phyloP scores from a whole-genome alignment of 139 green algal genomes.

The Tetradesmus obliquus region DNA sequence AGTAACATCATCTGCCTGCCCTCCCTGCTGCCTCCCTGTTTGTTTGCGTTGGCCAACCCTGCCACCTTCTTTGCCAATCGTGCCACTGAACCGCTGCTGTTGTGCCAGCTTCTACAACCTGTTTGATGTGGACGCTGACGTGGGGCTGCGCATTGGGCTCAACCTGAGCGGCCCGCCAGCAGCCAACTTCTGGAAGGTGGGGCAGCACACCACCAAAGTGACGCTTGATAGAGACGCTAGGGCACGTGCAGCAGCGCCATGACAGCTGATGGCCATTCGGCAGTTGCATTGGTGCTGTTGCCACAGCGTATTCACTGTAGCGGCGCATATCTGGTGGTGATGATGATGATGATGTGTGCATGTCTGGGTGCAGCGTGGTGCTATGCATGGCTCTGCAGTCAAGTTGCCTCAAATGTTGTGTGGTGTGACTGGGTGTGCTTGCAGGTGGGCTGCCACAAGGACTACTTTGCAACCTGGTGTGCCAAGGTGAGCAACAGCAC shows the following conservation, averaged over 20 bases:
- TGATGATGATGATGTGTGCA: too few species aligned
- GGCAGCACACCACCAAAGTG: neutral
- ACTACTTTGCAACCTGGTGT: conserved; percentile 65
- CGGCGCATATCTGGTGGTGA: too few species aligned
- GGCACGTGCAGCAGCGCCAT: neutral
- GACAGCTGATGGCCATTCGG: neutral
- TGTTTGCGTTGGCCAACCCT: neutral
- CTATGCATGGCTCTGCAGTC: too few species aligned
- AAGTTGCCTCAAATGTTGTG: too few species aligned
- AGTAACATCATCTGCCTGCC: too few species aligned
- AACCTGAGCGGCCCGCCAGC: conserved; percentile 55
- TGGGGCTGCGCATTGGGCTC: conserved; percentile 69
- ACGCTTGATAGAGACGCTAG: neutral
- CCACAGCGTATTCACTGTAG: too few species aligned
- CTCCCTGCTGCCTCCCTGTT: too few species aligned
- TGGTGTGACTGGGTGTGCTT: neutral
- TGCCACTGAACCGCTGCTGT: neutral
- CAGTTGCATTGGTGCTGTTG: too few species aligned
- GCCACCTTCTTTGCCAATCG: neutral
- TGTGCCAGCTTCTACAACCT: conserved; percentile 73
- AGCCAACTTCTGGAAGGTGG: conserved; percentile 80
- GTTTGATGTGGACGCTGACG: conserved; percentile 76
- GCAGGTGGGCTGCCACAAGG: conserved; percentile 61
- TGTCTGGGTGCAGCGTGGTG: too few species aligned
- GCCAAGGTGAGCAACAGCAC: conserved; percentile 41